Evolutionary conservation across 176 grass and related monocot species (phyloP), one percentile per base, ranked within the genome.

Genomic region (Paspalum notatum): DNA sequence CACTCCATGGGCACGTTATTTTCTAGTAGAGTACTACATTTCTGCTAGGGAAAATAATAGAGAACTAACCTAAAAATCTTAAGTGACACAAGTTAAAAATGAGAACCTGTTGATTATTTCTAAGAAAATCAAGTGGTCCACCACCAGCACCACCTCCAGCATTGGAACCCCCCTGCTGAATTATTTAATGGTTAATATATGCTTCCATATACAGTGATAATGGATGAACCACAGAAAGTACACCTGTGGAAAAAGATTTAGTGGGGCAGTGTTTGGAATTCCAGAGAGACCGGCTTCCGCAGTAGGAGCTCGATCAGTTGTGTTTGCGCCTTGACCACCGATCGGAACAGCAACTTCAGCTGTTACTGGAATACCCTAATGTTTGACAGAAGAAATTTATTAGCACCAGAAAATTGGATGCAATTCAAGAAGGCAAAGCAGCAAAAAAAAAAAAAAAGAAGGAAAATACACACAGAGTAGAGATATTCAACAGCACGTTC

Each of bases 171-270:
- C 78, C 90, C 90, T 94, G 84, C 43, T 59, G 63, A 27, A 88
- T 68, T 73, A 73, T 80, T 87, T 9, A 78, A 45, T 66, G 22
- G 63, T 76, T 5, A 89, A 79, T 58, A 72, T 41, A 84, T 57
- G 27, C 25, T 84, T 63, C 26, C 77, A 54, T 26, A 85, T 42
- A 39, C 13, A 42, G 74, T 25, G 22, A 72, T 58, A 87, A 77
- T 57, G 66, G 79, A 16, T 5, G 13, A 39, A 47, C 12, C 43
- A 72, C 73, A 51, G 45, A 76, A 57, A 68, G 7, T 54, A 70
- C 85, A 98, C 96, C 76, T 99, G 88, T 55, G 95, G 95, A 77
- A 99, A 99, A 90, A 99, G 88, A 87, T 99, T 79, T 76, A 99
- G 74, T 82, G 96, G 96, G 77, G 90, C 80, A 46, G 88, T 61